Conservation (phyloP, 805 yeast species). For the Barnettozyma sp. region DNA sequence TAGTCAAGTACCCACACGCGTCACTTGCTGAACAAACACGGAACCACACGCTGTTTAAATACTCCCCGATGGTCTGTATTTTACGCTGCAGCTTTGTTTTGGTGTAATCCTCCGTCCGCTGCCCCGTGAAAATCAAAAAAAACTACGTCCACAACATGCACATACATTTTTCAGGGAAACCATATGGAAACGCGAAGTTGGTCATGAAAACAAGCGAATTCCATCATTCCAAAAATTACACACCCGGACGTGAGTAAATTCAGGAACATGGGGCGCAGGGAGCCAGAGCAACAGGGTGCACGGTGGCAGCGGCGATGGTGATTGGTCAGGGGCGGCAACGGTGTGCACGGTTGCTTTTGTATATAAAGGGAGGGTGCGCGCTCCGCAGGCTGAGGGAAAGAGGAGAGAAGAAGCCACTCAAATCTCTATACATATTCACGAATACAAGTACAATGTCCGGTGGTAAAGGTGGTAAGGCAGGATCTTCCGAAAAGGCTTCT, state of each 20-base stretch:
- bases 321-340: too few species aligned
- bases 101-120: constrained; percentile 5
- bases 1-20: too few species aligned
- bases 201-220: constrained; percentile 4
- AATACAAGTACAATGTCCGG: constrained; percentile 54
- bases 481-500: constrained; percentile 89
- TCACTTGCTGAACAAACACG: too few species aligned
- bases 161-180: background rate
- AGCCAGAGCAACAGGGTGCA: constrained; percentile 7
- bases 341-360: too few species aligned
- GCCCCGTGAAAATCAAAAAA: too few species aligned
- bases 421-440: too few species aligned
- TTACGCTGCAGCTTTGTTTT: constrained; percentile 10
- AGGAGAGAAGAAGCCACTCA: too few species aligned
- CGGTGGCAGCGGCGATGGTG: constrained; percentile 12
- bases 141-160: constrained; percentile 3
- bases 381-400: too few species aligned
- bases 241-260: constrained; percentile 7
- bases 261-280: constrained; percentile 5
- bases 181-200: constrained; percentile 5
- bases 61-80: constrained; percentile 1
- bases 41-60: constrained; percentile 8
- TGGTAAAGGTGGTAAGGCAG: constrained; percentile 83
- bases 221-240: constrained; percentile 10
- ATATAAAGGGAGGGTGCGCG: too few species aligned